phyloP scores from a whole-genome alignment of 345 rosid genomes.

The Lagerstroemia speciosa region DNA sequence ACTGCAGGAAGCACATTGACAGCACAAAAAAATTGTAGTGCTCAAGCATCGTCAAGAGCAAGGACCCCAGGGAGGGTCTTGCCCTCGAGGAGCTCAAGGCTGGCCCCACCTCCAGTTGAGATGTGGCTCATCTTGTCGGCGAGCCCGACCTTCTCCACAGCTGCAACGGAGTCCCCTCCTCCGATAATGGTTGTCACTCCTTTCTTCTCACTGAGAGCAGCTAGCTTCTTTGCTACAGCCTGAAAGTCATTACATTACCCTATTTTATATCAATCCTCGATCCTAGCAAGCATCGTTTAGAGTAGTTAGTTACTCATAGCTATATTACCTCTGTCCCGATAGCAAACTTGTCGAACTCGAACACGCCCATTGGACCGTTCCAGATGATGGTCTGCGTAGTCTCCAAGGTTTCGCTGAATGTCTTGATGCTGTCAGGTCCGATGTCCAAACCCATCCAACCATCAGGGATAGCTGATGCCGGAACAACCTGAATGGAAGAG shows the following conservation, averaged over 20 bases:
- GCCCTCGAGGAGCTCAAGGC: slow-evolving; percentile 95
- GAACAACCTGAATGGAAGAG: slow-evolving; percentile 45
- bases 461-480: slow-evolving; percentile 71
- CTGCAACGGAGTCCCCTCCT: slow-evolving; percentile 97
- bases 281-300: not conserved
- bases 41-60: slow-evolving; percentile 73
- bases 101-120: slow-evolving; percentile 95
- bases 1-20: not conserved
- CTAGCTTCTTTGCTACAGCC: slow-evolving; percentile 83
- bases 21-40: not conserved
- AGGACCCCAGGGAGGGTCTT: slow-evolving; percentile 82
- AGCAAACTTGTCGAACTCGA: slow-evolving; percentile 88
- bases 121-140: slow-evolving; percentile 96
- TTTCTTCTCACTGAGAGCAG: slow-evolving; percentile 64
- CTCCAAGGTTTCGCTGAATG: slow-evolving; percentile 59
- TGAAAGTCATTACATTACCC: slow-evolving; percentile 18
- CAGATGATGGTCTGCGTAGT: slow-evolving; percentile 74
- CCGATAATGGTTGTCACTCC: slow-evolving; percentile 95
- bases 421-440: slow-evolving; percentile 73
- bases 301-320: not conserved
- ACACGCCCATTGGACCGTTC: slow-evolving; percentile 99
- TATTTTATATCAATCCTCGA: not conserved
- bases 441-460: slow-evolving; percentile 97
- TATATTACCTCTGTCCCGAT: slow-evolving; percentile 67
- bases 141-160: slow-evolving; percentile 88